A percentile compares a stretch with the other conserved stretches of the same genome.
phyloP scores from a whole-genome alignment of 2,329 filamentous ascomycete species.

The Colletotrichum sojae region DNA sequence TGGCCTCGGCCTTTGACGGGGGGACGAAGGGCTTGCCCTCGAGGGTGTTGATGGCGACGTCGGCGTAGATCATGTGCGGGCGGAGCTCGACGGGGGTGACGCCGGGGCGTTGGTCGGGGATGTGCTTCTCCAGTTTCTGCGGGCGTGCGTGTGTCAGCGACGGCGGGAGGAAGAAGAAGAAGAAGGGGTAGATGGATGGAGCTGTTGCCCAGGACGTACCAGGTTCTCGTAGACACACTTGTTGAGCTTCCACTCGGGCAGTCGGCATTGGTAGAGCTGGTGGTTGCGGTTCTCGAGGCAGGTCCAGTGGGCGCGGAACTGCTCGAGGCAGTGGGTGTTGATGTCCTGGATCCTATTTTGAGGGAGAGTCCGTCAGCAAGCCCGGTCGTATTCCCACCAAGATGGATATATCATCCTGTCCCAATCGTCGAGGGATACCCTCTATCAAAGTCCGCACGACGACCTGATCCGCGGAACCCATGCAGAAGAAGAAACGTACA shows the following conservation, averaged over 20 bases:
- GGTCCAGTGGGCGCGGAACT: conserved; percentile 95
- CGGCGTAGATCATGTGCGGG: conserved; percentile 73
- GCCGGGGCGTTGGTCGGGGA: conserved; percentile 80
- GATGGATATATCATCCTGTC: too few species aligned
- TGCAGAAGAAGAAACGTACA: conserved; percentile 78
- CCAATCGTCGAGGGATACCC: too few species aligned
- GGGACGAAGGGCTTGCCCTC: conserved; percentile 60
- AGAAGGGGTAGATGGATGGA: conserved; percentile 8
- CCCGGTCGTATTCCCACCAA: too few species aligned
- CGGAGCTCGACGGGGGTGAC: conserved; percentile 82
- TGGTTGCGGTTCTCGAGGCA: conserved; percentile 99
- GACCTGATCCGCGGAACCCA: too few species aligned
- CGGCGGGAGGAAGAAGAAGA: too few species aligned
- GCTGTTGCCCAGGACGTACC: conserved; percentile 68
- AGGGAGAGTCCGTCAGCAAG: conserved; percentile 2
- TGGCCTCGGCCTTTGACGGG: conserved; percentile 40
- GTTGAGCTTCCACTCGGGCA: conserved; percentile 90
- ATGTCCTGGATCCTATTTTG: conserved; percentile 85
- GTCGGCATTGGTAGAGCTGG: conserved; percentile 95
- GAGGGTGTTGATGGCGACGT: conserved; percentile 61
- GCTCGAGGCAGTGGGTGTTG: conserved; percentile 91
- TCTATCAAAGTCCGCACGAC: too few species aligned
- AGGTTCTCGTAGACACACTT: conserved; percentile 96
- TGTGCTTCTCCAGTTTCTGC: conserved; percentile 85
- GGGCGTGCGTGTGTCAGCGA: neutral